Percentiles rank a stretch among this genome's conserved stretches.
These are phyloP conservation scores for Eimeria tenella DNA, from an alignment of 169 alveolate species.

Conservation along the genomic window DNA sequence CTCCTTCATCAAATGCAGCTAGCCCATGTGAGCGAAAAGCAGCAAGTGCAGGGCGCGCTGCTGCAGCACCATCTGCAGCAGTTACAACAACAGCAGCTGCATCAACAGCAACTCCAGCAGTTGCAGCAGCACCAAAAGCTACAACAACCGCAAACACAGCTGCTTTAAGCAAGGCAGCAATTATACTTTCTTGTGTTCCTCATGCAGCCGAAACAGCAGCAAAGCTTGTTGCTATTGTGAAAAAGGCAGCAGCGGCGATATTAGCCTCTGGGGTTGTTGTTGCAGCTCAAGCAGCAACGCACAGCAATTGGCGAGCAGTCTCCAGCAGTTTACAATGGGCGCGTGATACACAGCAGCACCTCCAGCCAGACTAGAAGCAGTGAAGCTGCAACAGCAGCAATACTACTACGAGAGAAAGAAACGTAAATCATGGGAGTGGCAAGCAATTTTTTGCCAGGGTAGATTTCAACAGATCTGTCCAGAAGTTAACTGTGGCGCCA, in stretches of 20 bases:
- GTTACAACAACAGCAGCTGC: constrained; percentile 54
- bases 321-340: too few relatives aligned
- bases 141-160: constrained; percentile 30
- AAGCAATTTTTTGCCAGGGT: too few relatives aligned
- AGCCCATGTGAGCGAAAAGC: constrained; percentile 60
- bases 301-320: too few relatives aligned
- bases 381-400: too few relatives aligned
- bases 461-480: too few relatives aligned
- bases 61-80: constrained; percentile 67
- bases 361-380: too few relatives aligned
- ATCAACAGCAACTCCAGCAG: constrained; percentile 50
- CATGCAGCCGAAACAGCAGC: neutral
- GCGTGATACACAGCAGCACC: too few relatives aligned
- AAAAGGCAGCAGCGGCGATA: neutral
- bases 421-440: too few relatives aligned
- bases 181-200: constrained; percentile 17
- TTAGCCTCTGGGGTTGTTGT: neutral
- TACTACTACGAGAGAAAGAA: too few relatives aligned
- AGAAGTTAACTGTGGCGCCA: too few relatives aligned
- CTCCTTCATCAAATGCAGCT: constrained; percentile 54
- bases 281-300: neutral
- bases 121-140: constrained; percentile 40
- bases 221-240: neutral
- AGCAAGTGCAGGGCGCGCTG: constrained; percentile 60
- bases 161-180: neutral